Percentiles rank a stretch among this genome's conserved stretches.
These are phyloP conservation scores for Aleurites moluccanus DNA, from an alignment of 441 rosid genomes.

Conservation along the genomic window DNA sequence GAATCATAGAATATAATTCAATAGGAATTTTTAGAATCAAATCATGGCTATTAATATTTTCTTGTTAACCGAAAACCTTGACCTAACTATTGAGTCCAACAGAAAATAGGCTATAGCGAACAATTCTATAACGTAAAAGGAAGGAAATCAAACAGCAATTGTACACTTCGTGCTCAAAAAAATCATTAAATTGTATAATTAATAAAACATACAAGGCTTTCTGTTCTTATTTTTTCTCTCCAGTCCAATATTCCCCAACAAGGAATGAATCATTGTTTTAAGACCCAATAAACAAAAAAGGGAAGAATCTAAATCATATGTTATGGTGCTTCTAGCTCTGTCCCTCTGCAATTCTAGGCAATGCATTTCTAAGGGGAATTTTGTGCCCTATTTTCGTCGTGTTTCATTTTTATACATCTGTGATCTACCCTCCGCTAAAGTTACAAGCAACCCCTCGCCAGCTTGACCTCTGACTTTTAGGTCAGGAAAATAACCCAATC, in stretches of 20 bases:
- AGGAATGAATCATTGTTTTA: conserved; percentile 29
- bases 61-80: no score
- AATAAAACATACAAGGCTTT: conserved; percentile 8
- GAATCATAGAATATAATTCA: no score
- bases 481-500: background rate
- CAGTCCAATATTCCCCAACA: conserved; percentile 15
- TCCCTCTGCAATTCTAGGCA: conserved; percentile 18
- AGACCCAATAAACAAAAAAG: background rate
- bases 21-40: no score
- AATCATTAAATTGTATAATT: background rate
- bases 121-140: no score
- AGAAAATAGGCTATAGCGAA: no score
- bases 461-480: background rate
- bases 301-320: conserved; percentile 1
- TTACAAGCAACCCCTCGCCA: conserved; percentile 19
- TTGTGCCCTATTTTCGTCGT: conserved; percentile 11
- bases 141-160: no score
- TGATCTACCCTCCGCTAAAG: conserved; percentile 28
- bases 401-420: conserved; percentile 23
- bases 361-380: conserved; percentile 15
- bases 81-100: no score
- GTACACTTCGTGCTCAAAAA: background rate
- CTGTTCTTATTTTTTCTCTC: conserved; percentile 24
- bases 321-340: conserved; percentile 18
- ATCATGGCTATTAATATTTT: no score